A percentile compares a stretch with the other conserved stretches of the same genome.
Evolutionary conservation across 2,329 filamentous ascomycete species (phyloP).

Genomic region (Samsoniella hepiali): DNA sequence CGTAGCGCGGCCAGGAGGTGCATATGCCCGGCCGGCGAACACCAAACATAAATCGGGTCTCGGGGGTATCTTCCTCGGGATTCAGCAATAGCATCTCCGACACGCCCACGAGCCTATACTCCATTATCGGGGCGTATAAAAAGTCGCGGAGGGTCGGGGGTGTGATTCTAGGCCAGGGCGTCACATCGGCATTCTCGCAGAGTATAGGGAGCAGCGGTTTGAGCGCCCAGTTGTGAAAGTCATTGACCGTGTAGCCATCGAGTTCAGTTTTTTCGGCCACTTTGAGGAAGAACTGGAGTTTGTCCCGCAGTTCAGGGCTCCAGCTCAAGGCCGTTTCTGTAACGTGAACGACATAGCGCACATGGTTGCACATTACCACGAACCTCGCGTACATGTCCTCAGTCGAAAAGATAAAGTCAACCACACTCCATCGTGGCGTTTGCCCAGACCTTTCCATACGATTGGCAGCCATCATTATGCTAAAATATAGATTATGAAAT

Average conservation of each 20-base stretch:
- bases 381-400: neutral
- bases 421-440: neutral
- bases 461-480: no score
- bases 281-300: neutral
- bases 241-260: neutral
- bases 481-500: no score
- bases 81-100: neutral
- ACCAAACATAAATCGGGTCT: conserved; percentile 1
- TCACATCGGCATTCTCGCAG: neutral
- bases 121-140: neutral
- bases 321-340: neutral
- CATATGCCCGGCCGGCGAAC: neutral
- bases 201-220: neutral
- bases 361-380: conserved; percentile 4
- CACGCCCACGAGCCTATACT: neutral
- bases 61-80: neutral
- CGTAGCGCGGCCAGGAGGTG: neutral
- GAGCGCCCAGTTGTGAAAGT: neutral
- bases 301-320: neutral
- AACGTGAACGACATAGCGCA: neutral
- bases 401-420: neutral
- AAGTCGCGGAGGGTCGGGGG: neutral
- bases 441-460: no score
- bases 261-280: neutral
- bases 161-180: neutral